phyloP scores from a whole-genome alignment of 2,329 filamentous ascomycete genomes.

The Parascedosporium putredinis region DNA sequence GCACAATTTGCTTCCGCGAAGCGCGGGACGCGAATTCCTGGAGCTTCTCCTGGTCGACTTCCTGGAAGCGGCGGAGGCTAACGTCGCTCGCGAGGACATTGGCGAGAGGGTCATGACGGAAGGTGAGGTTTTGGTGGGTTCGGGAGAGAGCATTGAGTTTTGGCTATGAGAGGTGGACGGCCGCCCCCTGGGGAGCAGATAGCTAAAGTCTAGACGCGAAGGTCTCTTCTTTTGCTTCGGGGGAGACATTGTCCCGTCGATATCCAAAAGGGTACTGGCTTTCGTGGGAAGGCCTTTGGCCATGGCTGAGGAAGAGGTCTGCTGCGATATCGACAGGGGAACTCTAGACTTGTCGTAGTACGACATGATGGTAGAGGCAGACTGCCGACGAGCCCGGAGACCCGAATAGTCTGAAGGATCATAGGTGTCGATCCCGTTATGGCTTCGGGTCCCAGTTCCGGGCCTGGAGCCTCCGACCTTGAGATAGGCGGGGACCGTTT shows the following conservation, averaged over 20 bases:
- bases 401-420: slow-evolving; percentile 30
- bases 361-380: slow-evolving; percentile 44
- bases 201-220: slow-evolving; percentile 36
- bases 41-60: slow-evolving; percentile 27
- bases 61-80: slow-evolving; percentile 17
- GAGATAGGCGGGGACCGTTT: slow-evolving; percentile 28
- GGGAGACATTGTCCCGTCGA: slow-evolving; percentile 25
- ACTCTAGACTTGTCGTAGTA: slow-evolving; percentile 48
- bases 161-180: slow-evolving; percentile 18
- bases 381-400: slow-evolving; percentile 34
- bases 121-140: slow-evolving; percentile 30
- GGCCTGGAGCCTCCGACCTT: slow-evolving; percentile 12
- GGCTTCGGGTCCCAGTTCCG: slow-evolving; percentile 12
- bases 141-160: slow-evolving; percentile 23
- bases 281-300: slow-evolving; percentile 43
- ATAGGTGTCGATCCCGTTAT: slow-evolving; percentile 12
- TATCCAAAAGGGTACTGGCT: slow-evolving; percentile 33
- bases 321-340: slow-evolving; percentile 46
- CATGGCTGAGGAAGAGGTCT: slow-evolving; percentile 49
- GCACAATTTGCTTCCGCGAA: background rate
- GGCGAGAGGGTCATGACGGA: slow-evolving; percentile 28
- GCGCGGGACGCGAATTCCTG: slow-evolving; percentile 1
- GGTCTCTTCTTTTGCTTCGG: slow-evolving; percentile 30
- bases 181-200: slow-evolving; percentile 26
- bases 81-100: slow-evolving; percentile 11